Evolutionary conservation across 139 green algal genomes (phyloP).

Genomic region (Picochlorum sp.): DNA sequence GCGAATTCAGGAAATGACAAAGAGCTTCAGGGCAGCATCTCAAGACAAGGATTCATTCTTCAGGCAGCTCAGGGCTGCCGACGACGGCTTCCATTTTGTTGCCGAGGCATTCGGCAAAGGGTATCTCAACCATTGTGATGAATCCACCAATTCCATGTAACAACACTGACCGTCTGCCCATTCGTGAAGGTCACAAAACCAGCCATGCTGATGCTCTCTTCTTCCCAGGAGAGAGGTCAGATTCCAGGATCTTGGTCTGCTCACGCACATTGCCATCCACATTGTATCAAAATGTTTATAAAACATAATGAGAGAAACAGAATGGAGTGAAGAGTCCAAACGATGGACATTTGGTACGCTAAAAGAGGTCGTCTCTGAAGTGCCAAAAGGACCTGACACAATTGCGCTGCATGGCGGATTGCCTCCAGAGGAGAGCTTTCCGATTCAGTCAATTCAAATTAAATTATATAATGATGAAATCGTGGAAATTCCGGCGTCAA

Average conservation of each 20-base stretch:
- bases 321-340: neutral
- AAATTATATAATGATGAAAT: neutral
- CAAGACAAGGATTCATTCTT: constrained; percentile 82
- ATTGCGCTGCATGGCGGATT: constrained; percentile 23
- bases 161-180: neutral
- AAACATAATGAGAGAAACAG: neutral
- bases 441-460: constrained; percentile 10
- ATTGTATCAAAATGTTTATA: neutral
- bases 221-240: too few relatives aligned
- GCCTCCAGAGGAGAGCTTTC: constrained; percentile 19
- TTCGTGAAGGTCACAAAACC: neutral
- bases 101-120: constrained; percentile 81
- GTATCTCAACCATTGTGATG: constrained; percentile 52
- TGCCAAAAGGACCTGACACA: constrained; percentile 1
- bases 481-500: constrained; percentile 1
- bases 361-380: neutral
- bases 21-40: constrained; percentile 42
- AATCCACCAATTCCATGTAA: neutral
- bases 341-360: neutral
- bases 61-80: constrained; percentile 64
- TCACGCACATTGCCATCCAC: too few relatives aligned
- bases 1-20: constrained; percentile 54
- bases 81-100: constrained; percentile 79
- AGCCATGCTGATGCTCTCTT: neutral
- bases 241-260: too few relatives aligned